Evolutionary conservation across 1,139 yeast genomes (phyloP).

Genomic region (Debaryomycetaceae sp.): DNA sequence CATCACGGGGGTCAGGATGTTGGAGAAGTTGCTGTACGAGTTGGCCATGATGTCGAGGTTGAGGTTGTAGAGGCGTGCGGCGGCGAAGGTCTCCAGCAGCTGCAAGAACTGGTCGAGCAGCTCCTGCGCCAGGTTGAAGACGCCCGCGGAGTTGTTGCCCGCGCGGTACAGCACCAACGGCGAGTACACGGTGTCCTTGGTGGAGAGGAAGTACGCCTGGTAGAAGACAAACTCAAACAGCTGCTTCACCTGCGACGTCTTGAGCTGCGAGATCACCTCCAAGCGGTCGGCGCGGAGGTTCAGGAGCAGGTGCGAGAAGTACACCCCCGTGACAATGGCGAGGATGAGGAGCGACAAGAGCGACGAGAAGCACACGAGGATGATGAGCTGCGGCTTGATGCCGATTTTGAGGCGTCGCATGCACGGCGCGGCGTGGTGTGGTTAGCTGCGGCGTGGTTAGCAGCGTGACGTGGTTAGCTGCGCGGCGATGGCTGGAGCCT

Average conservation of each 20-base stretch:
- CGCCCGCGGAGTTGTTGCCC: slow-evolving; percentile 54
- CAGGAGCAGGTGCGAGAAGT: slow-evolving; percentile 63
- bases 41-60: slow-evolving; percentile 34
- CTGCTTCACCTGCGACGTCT: slow-evolving; percentile 75
- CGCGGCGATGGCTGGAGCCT: neutral
- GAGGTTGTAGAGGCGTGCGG: slow-evolving; percentile 65
- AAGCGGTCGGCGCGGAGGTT: slow-evolving; percentile 65
- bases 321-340: slow-evolving; percentile 77
- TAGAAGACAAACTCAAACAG: slow-evolving; percentile 58
- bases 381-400: slow-evolving; percentile 68
- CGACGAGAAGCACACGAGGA: slow-evolving; percentile 74
- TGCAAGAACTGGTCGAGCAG: slow-evolving; percentile 57
- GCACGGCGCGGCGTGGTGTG: slow-evolving; percentile 8
- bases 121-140: slow-evolving; percentile 38
- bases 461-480: neutral
- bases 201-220: slow-evolving; percentile 67
- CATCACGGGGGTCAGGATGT: slow-evolving; percentile 25
- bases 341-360: slow-evolving; percentile 69
- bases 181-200: slow-evolving; percentile 53
- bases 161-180: slow-evolving; percentile 64
- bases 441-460: neutral
- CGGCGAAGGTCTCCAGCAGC: slow-evolving; percentile 60
- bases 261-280: slow-evolving; percentile 73
- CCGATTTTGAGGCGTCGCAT: slow-evolving; percentile 48
- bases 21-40: slow-evolving; percentile 26